Percentiles rank a stretch among this genome's conserved stretches.
Conservation (phyloP, 306 rosid genomes). For the Begonia loranthoides region DNA sequence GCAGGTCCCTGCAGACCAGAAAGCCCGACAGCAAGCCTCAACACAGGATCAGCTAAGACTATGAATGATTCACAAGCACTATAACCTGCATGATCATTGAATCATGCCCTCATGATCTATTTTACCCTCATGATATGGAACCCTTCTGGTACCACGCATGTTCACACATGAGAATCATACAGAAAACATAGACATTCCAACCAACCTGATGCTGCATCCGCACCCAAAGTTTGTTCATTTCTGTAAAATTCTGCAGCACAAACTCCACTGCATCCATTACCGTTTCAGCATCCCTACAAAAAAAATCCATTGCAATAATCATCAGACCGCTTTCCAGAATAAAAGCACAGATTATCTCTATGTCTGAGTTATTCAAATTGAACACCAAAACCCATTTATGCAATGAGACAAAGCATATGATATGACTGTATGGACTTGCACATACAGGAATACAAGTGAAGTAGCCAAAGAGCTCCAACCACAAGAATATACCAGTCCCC, state of each 20-base stretch:
- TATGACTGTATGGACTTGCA: no score
- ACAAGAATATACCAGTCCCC: no score
- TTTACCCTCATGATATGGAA: slow-evolving; percentile 45
- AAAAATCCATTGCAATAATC: background rate
- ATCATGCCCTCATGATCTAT: slow-evolving; percentile 48
- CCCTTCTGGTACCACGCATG: slow-evolving; percentile 32
- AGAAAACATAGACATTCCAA: slow-evolving; percentile 13
- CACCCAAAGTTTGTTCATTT: slow-evolving; percentile 62
- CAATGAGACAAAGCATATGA: no score
- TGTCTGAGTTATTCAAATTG: no score
- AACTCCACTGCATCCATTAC: slow-evolving; percentile 48
- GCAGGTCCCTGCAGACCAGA: slow-evolving; percentile 99
- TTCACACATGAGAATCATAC: slow-evolving; percentile 19
- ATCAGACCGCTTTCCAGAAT: no score
- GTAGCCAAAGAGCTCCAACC: no score
- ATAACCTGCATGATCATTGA: slow-evolving; percentile 66
- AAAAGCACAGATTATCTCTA: no score
- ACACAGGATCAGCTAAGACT: slow-evolving; percentile 99
- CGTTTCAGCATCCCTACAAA: slow-evolving; percentile 42
- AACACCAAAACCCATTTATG: no score
- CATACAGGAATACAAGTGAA: no score
- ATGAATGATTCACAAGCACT: slow-evolving; percentile 64
- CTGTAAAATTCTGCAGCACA: slow-evolving; percentile 51
- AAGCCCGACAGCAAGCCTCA: slow-evolving; percentile 99
- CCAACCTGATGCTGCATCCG: slow-evolving; percentile 69